phyloP scores from a whole-genome alignment of 73 alveolate genomes.

The Blepharisma stoltei region DNA sequence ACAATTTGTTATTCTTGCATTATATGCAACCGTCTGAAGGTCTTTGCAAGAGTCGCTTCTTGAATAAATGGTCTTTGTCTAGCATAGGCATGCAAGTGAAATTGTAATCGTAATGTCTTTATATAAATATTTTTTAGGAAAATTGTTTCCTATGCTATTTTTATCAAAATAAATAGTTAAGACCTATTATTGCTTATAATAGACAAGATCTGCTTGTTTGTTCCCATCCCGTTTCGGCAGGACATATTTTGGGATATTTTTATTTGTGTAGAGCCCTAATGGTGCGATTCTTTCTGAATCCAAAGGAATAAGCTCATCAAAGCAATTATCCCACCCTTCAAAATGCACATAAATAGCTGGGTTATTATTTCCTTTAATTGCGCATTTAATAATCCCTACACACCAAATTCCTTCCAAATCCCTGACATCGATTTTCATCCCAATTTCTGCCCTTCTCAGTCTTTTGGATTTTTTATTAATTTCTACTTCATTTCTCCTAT shows the following conservation, averaged over 20 bases:
- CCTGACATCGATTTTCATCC: slow-evolving; percentile 59
- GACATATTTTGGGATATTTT: slow-evolving; percentile 60
- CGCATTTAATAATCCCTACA: slow-evolving; percentile 44
- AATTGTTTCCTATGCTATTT: too few species aligned
- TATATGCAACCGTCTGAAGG: too few species aligned
- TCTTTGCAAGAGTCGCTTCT: too few species aligned
- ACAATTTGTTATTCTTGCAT: too few species aligned
- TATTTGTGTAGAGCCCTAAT: slow-evolving; percentile 54
- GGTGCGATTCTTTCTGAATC: slow-evolving; percentile 63
- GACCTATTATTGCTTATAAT: too few species aligned
- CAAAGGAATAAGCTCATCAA: slow-evolving; percentile 61
- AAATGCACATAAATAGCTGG: slow-evolving; percentile 35
- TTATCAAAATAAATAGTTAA: too few species aligned
- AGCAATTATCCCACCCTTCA: slow-evolving; percentile 62
- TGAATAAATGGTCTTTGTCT: too few species aligned
- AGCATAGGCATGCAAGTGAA: too few species aligned
- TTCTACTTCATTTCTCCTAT: slow-evolving; percentile 36
- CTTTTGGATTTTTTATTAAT: slow-evolving; percentile 33
- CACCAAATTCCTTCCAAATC: slow-evolving; percentile 72
- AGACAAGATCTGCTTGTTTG: not conserved
- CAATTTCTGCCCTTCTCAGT: slow-evolving; percentile 31
- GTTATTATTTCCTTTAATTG: slow-evolving; percentile 19
- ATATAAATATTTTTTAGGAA: too few species aligned
- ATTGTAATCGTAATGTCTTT: too few species aligned
- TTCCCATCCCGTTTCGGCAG: not conserved